Base-by-base conservation (phyloP, 2,329 filamentous ascomycete genomes). In the Monosporascus ibericus region DNA sequence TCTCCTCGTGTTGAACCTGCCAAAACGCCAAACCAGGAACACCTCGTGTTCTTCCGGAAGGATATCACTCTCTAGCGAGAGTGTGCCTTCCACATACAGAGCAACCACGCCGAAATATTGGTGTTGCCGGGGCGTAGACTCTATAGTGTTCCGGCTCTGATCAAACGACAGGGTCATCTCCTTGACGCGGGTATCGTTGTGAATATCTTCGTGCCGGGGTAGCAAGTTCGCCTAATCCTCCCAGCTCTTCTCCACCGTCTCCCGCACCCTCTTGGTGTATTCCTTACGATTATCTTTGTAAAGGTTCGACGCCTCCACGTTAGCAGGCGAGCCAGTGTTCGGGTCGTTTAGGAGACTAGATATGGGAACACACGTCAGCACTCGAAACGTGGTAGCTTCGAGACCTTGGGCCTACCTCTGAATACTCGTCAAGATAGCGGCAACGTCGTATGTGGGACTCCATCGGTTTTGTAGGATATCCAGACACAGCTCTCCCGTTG, bases 181-280 rank as follows among this genome's bases (percentile, higher is more conserved):
- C 22, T 46, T n/a, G 22, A 30, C 6, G 42, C 17, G 22, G 42
- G 7, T 25, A 30, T 25, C 14, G 22, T 25, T n/a, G 42, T 18
- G 14, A 22, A 17, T 5, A 7, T 46, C 38, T 24, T 15, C 18
- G 18, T 30, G 37, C 9, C 20, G 11, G 25, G n/a, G 47, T n/a
- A 44, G 11, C 20, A 49, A 36, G 24, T 18, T n/a, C 25, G 47
- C 36, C 51, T 59, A 95, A 65, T 96, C 92, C 58, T 97, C 94
- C 94, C 94, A 99, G 75, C 92, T 97, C 82, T 96, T 97, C 78
- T 99, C 94, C 17, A 99, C 94, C 0, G 92, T 96, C 76, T 97
- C 94, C 47, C 91, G 80, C 44, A 99, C 94, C 18, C 92, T 80
- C 77, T 99, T 99, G 25, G 87, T 89, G 68, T 99, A 99, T 68